Evolutionary conservation across 495 filamentous ascomycete species (phyloP).

Genomic region (Neurospora sp.): DNA sequence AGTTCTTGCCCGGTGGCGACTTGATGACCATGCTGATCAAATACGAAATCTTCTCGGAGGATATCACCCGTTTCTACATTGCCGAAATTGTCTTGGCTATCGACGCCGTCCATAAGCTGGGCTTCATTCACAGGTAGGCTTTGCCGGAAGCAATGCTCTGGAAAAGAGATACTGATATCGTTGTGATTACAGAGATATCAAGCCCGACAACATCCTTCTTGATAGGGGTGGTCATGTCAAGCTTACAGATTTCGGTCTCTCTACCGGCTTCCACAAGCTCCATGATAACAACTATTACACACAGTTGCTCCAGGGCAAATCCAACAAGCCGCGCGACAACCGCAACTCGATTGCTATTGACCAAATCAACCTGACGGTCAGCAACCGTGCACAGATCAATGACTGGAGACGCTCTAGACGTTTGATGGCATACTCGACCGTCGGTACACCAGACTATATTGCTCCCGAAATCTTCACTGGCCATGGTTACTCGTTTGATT

Average conservation of each 20-base stretch:
- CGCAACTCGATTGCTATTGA: slow-evolving; percentile 90
- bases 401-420: slow-evolving; percentile 95
- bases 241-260: slow-evolving; percentile 95
- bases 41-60: slow-evolving; percentile 98
- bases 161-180: slow-evolving; percentile 1
- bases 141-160: background rate
- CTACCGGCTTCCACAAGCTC: slow-evolving; percentile 93
- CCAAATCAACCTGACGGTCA: slow-evolving; percentile 96
- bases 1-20: slow-evolving; percentile 96
- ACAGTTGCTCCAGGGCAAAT: slow-evolving; percentile 76
- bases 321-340: slow-evolving; percentile 59
- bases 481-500: slow-evolving; percentile 88
- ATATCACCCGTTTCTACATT: slow-evolving; percentile 99
- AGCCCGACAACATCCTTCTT: slow-evolving; percentile 96
- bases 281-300: slow-evolving; percentile 98
- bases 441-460: slow-evolving; percentile 98
- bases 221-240: slow-evolving; percentile 96
- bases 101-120: slow-evolving; percentile 93
- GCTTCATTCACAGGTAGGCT: slow-evolving; percentile 90
- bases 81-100: slow-evolving; percentile 96
- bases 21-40: slow-evolving; percentile 99
- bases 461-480: slow-evolving; percentile 97
- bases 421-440: slow-evolving; percentile 94
- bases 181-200: slow-evolving; percentile 68
- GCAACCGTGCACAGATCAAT: slow-evolving; percentile 92